Conservation (phyloP, 139 green algal genomes). For the Axilococcus clingmanii region DNA sequence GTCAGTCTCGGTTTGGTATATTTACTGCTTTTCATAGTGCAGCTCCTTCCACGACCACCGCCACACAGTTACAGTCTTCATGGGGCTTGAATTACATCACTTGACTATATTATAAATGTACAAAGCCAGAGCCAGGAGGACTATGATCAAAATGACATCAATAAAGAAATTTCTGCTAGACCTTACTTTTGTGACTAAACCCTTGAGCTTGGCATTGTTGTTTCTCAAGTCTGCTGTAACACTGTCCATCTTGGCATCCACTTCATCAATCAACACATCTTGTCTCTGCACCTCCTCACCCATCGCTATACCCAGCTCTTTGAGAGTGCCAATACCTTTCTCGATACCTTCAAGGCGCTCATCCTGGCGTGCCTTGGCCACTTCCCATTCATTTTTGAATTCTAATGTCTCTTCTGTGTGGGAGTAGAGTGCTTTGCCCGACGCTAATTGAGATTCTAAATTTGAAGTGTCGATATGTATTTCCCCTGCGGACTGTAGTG, state of each 20-base stretch:
- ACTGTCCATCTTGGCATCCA: constrained; percentile 68
- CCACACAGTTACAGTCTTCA: no score
- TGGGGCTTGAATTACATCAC: no score
- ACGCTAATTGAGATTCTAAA: no score
- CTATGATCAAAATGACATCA: constrained; percentile 71
- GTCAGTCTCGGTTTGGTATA: no score
- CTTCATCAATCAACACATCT: constrained; percentile 68
- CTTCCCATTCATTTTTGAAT: constrained; percentile 39
- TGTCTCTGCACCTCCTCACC: constrained; percentile 66
- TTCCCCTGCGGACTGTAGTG: no score
- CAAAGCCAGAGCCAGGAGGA: constrained; percentile 63
- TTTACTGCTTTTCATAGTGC: no score
- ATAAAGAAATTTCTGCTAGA: constrained; percentile 73
- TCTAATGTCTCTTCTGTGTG: constrained; percentile 4
- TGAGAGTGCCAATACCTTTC: constrained; percentile 51
- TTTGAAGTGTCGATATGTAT: no score
- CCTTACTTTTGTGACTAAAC: constrained; percentile 65
- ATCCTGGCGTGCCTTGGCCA: constrained; percentile 59
- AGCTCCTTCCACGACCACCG: no score
- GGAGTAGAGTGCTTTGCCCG: neutral
- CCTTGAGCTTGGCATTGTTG: constrained; percentile 77
- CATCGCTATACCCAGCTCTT: constrained; percentile 63
- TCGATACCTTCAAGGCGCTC: constrained; percentile 63
- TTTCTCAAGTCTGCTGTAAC: constrained; percentile 58
- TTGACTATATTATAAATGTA: constrained; percentile 65